Conservation (phyloP, 305 asterid genomes). For the Fraxinus baroniana region DNA sequence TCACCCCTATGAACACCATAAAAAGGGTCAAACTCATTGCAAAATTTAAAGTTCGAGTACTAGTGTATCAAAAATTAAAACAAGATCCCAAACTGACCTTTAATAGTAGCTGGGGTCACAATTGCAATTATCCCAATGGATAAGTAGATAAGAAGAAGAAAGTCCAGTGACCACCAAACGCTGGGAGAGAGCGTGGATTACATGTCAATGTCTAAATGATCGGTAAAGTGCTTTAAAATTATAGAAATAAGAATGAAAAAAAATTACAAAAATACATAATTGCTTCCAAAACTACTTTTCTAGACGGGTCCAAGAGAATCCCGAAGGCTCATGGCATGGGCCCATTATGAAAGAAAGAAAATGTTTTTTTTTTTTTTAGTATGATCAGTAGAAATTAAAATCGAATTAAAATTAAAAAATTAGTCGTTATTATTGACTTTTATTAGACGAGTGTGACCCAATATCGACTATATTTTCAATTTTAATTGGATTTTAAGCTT, state of each 20-base stretch:
- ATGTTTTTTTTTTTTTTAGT: too few species aligned
- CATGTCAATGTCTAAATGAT: not conserved
- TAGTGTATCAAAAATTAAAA: not conserved
- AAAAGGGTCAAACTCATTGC: not conserved
- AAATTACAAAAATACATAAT: not conserved
- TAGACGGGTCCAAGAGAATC: not conserved
- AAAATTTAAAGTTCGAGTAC: not conserved
- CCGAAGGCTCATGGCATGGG: not conserved
- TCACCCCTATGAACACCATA: not conserved
- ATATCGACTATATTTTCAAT: too few species aligned
- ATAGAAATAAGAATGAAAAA: not conserved
- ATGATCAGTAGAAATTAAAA: too few species aligned
- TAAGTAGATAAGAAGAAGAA: not conserved
- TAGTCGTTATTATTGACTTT: too few species aligned
- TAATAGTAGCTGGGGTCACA: not conserved
- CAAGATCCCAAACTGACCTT: not conserved
- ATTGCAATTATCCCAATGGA: not conserved
- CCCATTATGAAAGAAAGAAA: not conserved
- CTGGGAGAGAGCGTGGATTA: not conserved
- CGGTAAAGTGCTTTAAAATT: not conserved
- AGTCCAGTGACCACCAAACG: conserved; percentile 1
- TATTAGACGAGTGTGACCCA: too few species aligned
- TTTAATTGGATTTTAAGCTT: too few species aligned
- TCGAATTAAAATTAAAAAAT: too few species aligned
- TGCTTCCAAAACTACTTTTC: not conserved